phyloP scores from a whole-genome alignment of 306 rosid species.

The Dalbergia cochinchinensis region DNA sequence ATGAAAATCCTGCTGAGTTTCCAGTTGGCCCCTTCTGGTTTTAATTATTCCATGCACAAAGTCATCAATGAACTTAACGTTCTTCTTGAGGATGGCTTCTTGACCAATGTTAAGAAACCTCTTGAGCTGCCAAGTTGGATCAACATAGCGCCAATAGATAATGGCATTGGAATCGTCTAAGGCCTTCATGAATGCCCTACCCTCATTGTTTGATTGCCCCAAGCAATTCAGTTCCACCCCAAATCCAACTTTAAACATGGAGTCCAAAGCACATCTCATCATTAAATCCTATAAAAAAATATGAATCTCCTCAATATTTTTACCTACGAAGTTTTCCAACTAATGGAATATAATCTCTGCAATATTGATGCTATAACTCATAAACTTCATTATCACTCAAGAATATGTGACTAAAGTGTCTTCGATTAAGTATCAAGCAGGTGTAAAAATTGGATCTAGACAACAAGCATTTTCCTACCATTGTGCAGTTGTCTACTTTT shows the following conservation, averaged over 20 bases:
- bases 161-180: conserved; percentile 77
- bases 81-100: conserved; percentile 67
- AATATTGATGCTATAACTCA: too few species aligned
- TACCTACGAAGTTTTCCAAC: too few species aligned
- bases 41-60: conserved; percentile 62
- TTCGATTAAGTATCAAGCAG: too few species aligned
- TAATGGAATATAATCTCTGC: too few species aligned
- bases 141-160: conserved; percentile 66
- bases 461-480: too few species aligned
- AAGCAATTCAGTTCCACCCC: conserved; percentile 79
- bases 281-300: conserved; percentile 55
- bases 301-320: too few species aligned
- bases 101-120: conserved; percentile 69
- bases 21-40: conserved; percentile 53
- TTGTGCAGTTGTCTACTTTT: too few species aligned
- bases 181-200: conserved; percentile 68
- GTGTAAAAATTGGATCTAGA: too few species aligned
- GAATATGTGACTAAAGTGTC: too few species aligned
- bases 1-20: conserved; percentile 42
- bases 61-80: conserved; percentile 56
- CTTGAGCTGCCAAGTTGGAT: conserved; percentile 77
- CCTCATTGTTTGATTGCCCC: conserved; percentile 68
- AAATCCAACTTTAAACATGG: conserved; percentile 88
- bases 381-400: too few species aligned
- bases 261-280: conserved; percentile 76